These are phyloP conservation scores for Suillus americanus DNA, from an alignment of 768 basidiomycete genomes.

Conservation along the genomic window DNA sequence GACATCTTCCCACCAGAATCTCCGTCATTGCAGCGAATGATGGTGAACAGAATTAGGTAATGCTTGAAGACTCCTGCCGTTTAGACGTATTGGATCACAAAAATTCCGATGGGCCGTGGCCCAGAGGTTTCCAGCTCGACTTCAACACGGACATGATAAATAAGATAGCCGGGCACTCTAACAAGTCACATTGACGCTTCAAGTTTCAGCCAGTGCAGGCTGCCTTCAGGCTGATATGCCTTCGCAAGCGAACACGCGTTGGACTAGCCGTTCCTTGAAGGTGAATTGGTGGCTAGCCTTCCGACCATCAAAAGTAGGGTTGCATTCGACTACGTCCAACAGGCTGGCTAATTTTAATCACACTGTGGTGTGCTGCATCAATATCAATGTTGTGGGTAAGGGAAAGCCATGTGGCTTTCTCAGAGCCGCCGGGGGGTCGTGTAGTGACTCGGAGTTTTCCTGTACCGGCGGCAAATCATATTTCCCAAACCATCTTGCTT, in stretches of 20 bases:
- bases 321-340: background rate
- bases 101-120: background rate
- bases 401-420: background rate
- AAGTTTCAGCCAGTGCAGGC: background rate
- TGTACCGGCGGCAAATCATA: background rate
- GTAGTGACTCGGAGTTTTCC: background rate
- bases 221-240: background rate
- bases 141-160: background rate
- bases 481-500: background rate
- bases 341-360: background rate
- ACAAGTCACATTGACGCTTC: background rate
- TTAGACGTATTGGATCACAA: background rate
- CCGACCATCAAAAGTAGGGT: background rate
- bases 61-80: background rate
- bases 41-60: background rate
- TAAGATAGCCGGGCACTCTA: background rate
- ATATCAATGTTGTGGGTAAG: background rate
- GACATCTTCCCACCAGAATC: constrained; percentile 23
- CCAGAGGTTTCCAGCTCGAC: background rate
- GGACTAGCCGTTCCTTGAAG: background rate
- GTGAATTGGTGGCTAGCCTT: background rate
- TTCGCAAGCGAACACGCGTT: background rate
- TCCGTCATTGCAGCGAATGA: constrained; percentile 1
- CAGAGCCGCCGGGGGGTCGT: background rate
- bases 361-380: background rate